Percentiles rank a stretch among this genome's conserved stretches.
Evolutionary conservation across 495 filamentous ascomycete species (phyloP).

Genomic region (Cercophora samala): DNA sequence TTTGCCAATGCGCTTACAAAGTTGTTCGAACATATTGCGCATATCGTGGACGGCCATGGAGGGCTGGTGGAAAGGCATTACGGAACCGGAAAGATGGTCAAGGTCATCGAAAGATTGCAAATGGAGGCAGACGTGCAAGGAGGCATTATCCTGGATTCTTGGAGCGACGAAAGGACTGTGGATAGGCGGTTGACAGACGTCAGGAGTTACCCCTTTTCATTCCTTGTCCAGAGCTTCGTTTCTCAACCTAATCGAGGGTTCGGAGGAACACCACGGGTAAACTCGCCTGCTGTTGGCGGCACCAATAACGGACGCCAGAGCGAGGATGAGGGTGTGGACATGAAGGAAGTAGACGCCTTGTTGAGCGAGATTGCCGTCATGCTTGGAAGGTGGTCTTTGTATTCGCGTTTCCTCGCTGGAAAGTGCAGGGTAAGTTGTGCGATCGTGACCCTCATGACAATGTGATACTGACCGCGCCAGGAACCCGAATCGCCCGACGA

Average conservation of each 20-base stretch:
- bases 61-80: slow-evolving; percentile 90
- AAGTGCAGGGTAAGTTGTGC: slow-evolving; percentile 68
- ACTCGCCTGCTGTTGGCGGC: slow-evolving; percentile 63
- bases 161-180: slow-evolving; percentile 82
- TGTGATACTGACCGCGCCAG: slow-evolving; percentile 35
- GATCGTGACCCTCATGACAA: slow-evolving; percentile 14
- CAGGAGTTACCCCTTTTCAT: slow-evolving; percentile 95
- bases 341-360: slow-evolving; percentile 87
- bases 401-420: slow-evolving; percentile 79
- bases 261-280: slow-evolving; percentile 48
- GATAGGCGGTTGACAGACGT: slow-evolving; percentile 87
- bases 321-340: slow-evolving; percentile 90
- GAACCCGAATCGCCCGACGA: slow-evolving; percentile 43
- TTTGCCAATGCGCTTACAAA: slow-evolving; percentile 88
- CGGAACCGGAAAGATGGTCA: slow-evolving; percentile 87
- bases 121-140: slow-evolving; percentile 94
- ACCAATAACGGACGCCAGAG: slow-evolving; percentile 48
- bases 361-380: slow-evolving; percentile 84
- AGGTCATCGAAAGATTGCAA: slow-evolving; percentile 89
- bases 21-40: slow-evolving; percentile 94
- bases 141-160: slow-evolving; percentile 94
- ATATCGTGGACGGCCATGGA: slow-evolving; percentile 89
- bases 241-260: slow-evolving; percentile 59
- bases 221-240: slow-evolving; percentile 91
- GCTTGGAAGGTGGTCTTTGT: slow-evolving; percentile 90